A percentile compares a stretch with the other conserved stretches of the same genome.
phyloP scores from a whole-genome alignment of 371 early-diverging fungal species.

The Actinomortierella wolfii region DNA sequence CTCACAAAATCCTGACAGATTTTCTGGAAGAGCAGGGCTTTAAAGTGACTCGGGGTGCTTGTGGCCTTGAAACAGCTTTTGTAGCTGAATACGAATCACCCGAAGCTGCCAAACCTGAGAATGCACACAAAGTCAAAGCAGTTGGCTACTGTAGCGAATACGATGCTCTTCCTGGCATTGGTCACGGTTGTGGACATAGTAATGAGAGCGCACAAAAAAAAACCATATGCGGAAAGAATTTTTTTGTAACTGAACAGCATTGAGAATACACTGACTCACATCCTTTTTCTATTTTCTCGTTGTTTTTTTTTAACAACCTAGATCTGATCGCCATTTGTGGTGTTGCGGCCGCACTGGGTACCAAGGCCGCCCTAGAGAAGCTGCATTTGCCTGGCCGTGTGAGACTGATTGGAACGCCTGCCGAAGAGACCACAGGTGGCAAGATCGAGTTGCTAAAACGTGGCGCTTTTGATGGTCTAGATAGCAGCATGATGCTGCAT shows the following conservation, averaged over 20 bases:
- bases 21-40: slow-evolving; percentile 63
- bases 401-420: slow-evolving; percentile 80
- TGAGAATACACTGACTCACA: no score
- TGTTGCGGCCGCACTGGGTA: slow-evolving; percentile 62
- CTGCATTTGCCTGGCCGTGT: slow-evolving; percentile 60
- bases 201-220: no score
- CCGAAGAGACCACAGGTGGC: slow-evolving; percentile 76
- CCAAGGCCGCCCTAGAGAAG: slow-evolving; percentile 57
- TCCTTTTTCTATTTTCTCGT: no score
- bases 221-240: no score
- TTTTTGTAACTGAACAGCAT: no score
- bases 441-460: slow-evolving; percentile 69
- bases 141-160: slow-evolving; percentile 63
- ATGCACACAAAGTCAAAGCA: slow-evolving; percentile 28
- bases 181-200: slow-evolving; percentile 58
- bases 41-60: slow-evolving; percentile 55
- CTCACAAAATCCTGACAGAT: slow-evolving; percentile 54
- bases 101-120: slow-evolving; percentile 12
- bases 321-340: slow-evolving; percentile 73
- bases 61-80: slow-evolving; percentile 67
- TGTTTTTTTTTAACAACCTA: no score
- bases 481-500: slow-evolving; percentile 81
- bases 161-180: slow-evolving; percentile 67
- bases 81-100: slow-evolving; percentile 54
- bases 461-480: slow-evolving; percentile 66